Base-by-base conservation (phyloP, 2,329 filamentous ascomycete genomes). In the Colletotrichum cordylinicola region DNA sequence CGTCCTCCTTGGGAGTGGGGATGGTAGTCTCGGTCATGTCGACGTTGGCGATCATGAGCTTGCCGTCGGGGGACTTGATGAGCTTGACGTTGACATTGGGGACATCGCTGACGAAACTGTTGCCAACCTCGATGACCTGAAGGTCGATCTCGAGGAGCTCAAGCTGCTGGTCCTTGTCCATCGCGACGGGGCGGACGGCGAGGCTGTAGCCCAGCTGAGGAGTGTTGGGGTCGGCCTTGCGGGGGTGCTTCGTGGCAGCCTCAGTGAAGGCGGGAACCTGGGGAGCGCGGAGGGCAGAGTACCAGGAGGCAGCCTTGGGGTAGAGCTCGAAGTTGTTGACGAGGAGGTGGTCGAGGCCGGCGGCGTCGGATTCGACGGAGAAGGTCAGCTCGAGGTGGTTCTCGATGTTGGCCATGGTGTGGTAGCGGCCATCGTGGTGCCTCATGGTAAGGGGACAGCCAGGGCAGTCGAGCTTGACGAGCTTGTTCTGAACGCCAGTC, bases 261-360 rank as follows among this genome's bases (percentile, higher is more conserved):
- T 81, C 67, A 60, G 74, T 67, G 76, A 81, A 75, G 56, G 87
- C 84, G 55, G 86, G 83, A 39, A 87, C 79, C 71, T 91, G 87
- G 15, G 83, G 79, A 13, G 90, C 90, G 8, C 82, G 83, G 48
- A 92, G 84, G 10, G 83, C 82, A 64, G 83, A 82, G 77, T 81
- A 81, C 81, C 87, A 85, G 2, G 88, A 85, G 80, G 90, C 84
- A 77, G 90, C 82, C 67, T 86, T 83, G 18, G 90, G 90, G 78
- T 92, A 94, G 21, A 94, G 85, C 79, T 91, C 89, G 76, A 90
- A 88, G 73, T 88, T 90, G 82, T 94, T 93, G 73, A 94, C 79
- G 48, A 90, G 80, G 31, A 94, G 85, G 56, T 84, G 85, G 77
- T 89, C 87, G 74, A 81, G 80, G 24, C 72, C 74, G 64, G 84